Conservation (phyloP, 371 early-diverging fungal genomes). For the Batkoa obscura region DNA sequence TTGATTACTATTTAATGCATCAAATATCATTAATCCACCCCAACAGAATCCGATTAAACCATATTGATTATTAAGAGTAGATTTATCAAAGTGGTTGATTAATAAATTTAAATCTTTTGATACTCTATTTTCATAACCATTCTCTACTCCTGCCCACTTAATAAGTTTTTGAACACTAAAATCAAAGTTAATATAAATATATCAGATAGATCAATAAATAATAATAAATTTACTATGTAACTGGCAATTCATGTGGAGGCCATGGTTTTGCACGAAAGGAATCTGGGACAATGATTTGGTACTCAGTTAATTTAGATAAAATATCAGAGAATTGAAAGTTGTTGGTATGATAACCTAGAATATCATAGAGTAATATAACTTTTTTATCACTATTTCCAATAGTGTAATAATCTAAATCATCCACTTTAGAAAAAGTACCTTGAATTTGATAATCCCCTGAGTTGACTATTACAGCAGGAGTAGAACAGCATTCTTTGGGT, state of each 20-base stretch:
- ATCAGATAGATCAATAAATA: too few species aligned
- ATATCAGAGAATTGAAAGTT: conserved; percentile 42
- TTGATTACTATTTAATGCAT: background rate
- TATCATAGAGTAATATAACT: conserved; percentile 23
- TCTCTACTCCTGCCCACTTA: too few species aligned
- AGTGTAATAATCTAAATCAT: conserved; percentile 18
- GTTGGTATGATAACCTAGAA: conserved; percentile 25
- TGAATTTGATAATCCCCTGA: conserved; percentile 30
- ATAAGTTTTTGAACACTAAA: too few species aligned
- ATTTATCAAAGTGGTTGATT: too few species aligned
- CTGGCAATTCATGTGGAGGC: conserved; percentile 5
- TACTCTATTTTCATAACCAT: too few species aligned
- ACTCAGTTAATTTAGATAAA: conserved; percentile 26
- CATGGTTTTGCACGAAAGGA: conserved; percentile 30
- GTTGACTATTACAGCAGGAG: conserved; percentile 31
- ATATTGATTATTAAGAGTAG: too few species aligned
- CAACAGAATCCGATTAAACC: conserved; percentile 7
- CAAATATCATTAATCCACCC: background rate
- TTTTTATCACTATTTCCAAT: conserved; percentile 22
- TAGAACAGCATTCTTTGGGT: conserved; percentile 35
- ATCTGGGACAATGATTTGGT: conserved; percentile 43
- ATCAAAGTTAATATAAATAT: too few species aligned
- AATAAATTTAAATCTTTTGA: too few species aligned
- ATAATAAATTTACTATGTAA: conserved; percentile 6
- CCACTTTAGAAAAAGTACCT: conserved; percentile 23